Base-by-base conservation (phyloP, 2,329 filamentous ascomycete species). In the Leptodontidium sp. region DNA sequence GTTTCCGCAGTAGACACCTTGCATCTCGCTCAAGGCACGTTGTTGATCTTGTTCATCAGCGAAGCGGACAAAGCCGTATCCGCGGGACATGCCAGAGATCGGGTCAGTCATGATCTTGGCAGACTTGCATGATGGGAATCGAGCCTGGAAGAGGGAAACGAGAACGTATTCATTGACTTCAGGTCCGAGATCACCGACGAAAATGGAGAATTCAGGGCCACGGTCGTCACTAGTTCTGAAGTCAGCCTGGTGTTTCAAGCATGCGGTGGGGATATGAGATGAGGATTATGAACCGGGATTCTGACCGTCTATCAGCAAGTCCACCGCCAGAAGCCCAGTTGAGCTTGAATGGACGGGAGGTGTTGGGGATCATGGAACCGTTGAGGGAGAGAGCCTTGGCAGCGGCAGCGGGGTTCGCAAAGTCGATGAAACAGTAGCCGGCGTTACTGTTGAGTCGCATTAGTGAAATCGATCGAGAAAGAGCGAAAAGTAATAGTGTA, bases 31-130 rank as follows among this genome's bases (percentile, higher is more conserved):
- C 26, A 99, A 87, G 72, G 96, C 95, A 71, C 94, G 93, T 85
- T 99, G 95, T 85, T 98, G 95, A 78, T 99, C 96, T 74, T 90
- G 88, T 84, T 98, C 95, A 75, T 97, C 93, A 64, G 93, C 93
- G 84, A 99, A 99, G 74, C 96, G 93, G 64, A 99, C 96, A 77
- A 99, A 99, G 58, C 96, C 96, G 78, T 99, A 99, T 67, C 96
- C 96, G 72, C 96, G 94, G 72, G 94, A 98, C 88, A 98, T 95
- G 76, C 96, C 96, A 72, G 92, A 97, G 83, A 98, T 96, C 70
- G 96, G 95, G 78, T 99, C 96, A 70, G 95, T 97, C 96, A 99
- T 99, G 83, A 99, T 99, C 88, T 99, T 99, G 78, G 96, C 96
- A 47, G 94, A 97, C 86, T 98, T 98, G 92, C 95, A 98, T 9